Evolutionary conservation across 2,329 filamentous ascomycete species (phyloP).

Genomic region (Aspergillus hiratsukae): DNA sequence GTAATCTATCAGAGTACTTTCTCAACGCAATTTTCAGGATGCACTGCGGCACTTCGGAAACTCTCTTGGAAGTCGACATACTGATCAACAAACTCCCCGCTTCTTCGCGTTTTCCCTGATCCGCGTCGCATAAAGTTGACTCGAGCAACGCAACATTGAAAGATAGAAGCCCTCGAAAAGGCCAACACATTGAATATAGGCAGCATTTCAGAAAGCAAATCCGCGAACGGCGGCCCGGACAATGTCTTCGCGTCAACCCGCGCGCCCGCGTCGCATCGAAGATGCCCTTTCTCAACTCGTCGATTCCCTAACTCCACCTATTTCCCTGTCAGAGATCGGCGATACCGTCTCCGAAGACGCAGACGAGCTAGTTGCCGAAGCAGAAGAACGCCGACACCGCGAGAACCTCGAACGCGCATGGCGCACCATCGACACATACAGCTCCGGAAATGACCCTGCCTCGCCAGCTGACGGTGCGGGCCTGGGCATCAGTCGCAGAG

Average conservation of each 20-base stretch:
- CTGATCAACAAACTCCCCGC: background rate
- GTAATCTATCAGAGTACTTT: background rate
- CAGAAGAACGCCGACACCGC: conserved; percentile 35
- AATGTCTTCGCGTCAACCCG: conserved; percentile 30
- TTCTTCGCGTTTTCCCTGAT: background rate
- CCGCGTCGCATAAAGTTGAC: background rate
- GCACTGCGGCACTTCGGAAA: background rate
- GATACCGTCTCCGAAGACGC: conserved; percentile 29
- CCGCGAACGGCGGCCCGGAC: conserved; percentile 12
- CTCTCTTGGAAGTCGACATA: background rate
- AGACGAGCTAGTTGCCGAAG: conserved; percentile 31
- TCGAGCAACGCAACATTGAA: background rate
- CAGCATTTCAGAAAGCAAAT: background rate
- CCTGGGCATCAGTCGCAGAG: conserved; percentile 19
- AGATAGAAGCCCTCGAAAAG: background rate
- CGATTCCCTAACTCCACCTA: conserved; percentile 37
- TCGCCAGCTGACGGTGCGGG: conserved; percentile 20
- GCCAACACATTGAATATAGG: background rate
- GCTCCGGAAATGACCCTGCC: conserved; percentile 19
- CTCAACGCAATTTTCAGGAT: background rate
- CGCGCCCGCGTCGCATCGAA: conserved; percentile 40
- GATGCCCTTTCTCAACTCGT: conserved; percentile 42
- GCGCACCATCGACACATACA: conserved; percentile 33
- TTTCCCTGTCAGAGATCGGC: conserved; percentile 26
- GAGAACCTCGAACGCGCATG: conserved; percentile 34